Evolutionary conservation across 768 basidiomycete genomes (phyloP).

Genomic region (Leccinum incarnatum): DNA sequence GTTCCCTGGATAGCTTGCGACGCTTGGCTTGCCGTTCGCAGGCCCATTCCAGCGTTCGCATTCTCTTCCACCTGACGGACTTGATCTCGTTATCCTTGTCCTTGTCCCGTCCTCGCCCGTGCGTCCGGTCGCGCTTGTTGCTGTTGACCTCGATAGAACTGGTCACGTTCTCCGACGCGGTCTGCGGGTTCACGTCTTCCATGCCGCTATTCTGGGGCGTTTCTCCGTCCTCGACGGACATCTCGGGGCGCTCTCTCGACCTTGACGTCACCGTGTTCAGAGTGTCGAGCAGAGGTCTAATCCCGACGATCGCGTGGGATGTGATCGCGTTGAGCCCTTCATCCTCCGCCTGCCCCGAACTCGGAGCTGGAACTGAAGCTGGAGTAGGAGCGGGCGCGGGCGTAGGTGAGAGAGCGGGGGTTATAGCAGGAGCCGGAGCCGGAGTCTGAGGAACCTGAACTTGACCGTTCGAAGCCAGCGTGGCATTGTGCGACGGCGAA

Average conservation of each 20-base stretch:
- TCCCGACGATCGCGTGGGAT: slow-evolving; percentile 18
- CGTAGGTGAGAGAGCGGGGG: not conserved
- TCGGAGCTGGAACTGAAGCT: not conserved
- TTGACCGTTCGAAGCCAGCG: slow-evolving; percentile 7
- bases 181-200: slow-evolving; percentile 5
- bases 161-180: not conserved
- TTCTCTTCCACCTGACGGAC: slow-evolving; percentile 15
- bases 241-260: slow-evolving; percentile 1
- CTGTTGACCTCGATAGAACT: not conserved
- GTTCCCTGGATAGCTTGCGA: slow-evolving; percentile 25
- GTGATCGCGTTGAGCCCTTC: slow-evolving; percentile 3
- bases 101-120: slow-evolving; percentile 11
- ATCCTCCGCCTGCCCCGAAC: not conserved
- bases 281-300: slow-evolving; percentile 24
- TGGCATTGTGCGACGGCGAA: slow-evolving; percentile 29
- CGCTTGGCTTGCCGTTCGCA: slow-evolving; percentile 41
- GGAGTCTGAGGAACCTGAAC: not conserved
- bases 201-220: not conserved
- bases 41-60: slow-evolving; percentile 44
- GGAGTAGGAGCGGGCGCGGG: not conserved
- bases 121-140: not conserved
- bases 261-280: slow-evolving; percentile 16
- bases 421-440: not conserved
- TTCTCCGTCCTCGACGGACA: not conserved
- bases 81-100: not conserved